Base-by-base conservation (phyloP, 108 stramenopile species). In the Cyclotella sp. region DNA sequence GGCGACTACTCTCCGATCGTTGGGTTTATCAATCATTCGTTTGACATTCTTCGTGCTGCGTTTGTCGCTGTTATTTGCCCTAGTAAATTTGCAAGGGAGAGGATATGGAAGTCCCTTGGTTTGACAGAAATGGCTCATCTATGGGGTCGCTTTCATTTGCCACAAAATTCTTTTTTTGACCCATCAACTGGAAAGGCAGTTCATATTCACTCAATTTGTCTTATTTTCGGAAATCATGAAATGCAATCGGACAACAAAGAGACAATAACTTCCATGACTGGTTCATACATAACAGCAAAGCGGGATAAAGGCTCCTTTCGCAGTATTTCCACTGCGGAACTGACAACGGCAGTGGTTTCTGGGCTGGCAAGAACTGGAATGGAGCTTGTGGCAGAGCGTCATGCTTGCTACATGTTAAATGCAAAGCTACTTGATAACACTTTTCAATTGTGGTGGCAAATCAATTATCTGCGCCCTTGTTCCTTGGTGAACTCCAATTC, bases 161-260 rank as follows among this genome's bases (percentile, higher is more conserved):
- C 85, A 24, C 34, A 75, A 28, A 46, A 85, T 82, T 76, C 85
- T 5, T 85, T 82, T 72, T 80, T 66, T 61, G 76, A 85, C 43
- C 81, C 85, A 26, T 68, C 72, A 0, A 62, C 30, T 15, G 64
- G 61, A 46, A 76, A 70, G 53, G 26, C 54, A 24, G 44, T 68
- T 45, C 70, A 81, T 63, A 77, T 85, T 30, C 62, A 80, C 22
- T 81, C 79, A 15, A 58, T 51, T 22, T 77, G 74, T 77, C 70
- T 85, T 22, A 19, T 85, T 24, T 85, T 85, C 26, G 63, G 63
- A 45, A 26, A 45, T 24, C 63, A 64, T 10, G 1, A 24, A 19
- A 64, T 44, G 63, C 55, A 7, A 55, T 19, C n/a, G 24, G 3
- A 26, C 11, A 40, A 40, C 16, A 40, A 5, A 22, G 41, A 43